These are phyloP conservation scores for Thielaviopsis euricoi DNA, from an alignment of 2,329 filamentous ascomycete species.

Conservation along the genomic window DNA sequence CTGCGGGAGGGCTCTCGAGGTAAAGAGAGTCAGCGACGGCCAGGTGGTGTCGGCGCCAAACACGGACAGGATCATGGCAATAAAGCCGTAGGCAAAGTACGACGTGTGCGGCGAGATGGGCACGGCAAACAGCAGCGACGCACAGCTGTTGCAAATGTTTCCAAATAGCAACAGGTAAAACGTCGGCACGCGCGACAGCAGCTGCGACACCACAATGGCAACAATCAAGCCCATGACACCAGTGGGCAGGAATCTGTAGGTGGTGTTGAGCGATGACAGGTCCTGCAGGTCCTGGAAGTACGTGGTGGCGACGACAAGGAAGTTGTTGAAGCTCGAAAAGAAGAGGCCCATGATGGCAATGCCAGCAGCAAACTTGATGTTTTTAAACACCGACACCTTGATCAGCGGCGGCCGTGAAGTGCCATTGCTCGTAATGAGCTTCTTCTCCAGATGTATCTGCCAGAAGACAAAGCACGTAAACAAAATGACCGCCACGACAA, in stretches of 20 bases:
- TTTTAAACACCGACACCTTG: slow-evolving; percentile 47
- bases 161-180: slow-evolving; percentile 41
- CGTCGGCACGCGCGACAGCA: slow-evolving; percentile 41
- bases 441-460: slow-evolving; percentile 42
- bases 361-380: slow-evolving; percentile 41
- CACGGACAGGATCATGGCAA: slow-evolving; percentile 48
- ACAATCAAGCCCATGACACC: slow-evolving; percentile 43
- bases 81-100: slow-evolving; percentile 52
- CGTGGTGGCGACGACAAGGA: slow-evolving; percentile 50
- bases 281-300: slow-evolving; percentile 54
- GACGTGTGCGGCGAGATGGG: slow-evolving; percentile 42
- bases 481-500: slow-evolving; percentile 40
- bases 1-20: slow-evolving; percentile 41
- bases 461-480: slow-evolving; percentile 40
- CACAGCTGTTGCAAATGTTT: slow-evolving; percentile 35
- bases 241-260: slow-evolving; percentile 50
- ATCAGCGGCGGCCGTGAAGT: slow-evolving; percentile 23
- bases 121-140: slow-evolving; percentile 44
- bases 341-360: slow-evolving; percentile 51
- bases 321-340: slow-evolving; percentile 53
- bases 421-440: slow-evolving; percentile 11
- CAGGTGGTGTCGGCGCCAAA: slow-evolving; percentile 51
- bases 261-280: slow-evolving; percentile 45
- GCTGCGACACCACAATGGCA: slow-evolving; percentile 35
- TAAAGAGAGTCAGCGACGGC: slow-evolving; percentile 49